A percentile compares a stretch with the other conserved stretches of the same genome.
phyloP scores from a whole-genome alignment of 495 filamentous ascomycete genomes.

The Platismatia glauca region DNA sequence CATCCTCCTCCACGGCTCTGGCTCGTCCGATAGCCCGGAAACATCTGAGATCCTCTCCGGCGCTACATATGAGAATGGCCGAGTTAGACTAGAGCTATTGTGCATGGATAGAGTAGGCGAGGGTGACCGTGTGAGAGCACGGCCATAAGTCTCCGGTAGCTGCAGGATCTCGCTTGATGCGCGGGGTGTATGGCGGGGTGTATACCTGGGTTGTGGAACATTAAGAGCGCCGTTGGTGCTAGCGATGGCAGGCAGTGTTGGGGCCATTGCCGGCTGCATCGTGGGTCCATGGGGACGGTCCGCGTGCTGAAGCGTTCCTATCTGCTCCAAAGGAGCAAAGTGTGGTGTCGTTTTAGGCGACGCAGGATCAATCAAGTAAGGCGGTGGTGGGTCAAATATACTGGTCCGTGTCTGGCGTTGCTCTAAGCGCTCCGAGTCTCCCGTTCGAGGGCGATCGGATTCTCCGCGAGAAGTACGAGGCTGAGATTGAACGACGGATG shows the following conservation, averaged over 20 bases:
- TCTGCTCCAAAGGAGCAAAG: constrained; percentile 14
- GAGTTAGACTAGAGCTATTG: constrained; percentile 8
- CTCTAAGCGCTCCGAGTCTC: background rate
- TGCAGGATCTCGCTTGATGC: constrained; percentile 11
- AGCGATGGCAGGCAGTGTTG: background rate
- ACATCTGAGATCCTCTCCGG: constrained; percentile 13
- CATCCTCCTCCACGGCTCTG: constrained; percentile 10
- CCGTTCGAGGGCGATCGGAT: background rate
- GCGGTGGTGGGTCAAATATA: constrained; percentile 11
- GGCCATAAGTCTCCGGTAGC: constrained; percentile 1
- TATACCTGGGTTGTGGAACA: background rate
- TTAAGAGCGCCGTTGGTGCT: background rate
- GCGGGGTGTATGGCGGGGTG: constrained; percentile 6
- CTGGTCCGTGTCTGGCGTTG: constrained; percentile 5
- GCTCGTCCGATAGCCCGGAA: constrained; percentile 5
- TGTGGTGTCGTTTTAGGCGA: constrained; percentile 9
- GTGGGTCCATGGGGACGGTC: constrained; percentile 4
- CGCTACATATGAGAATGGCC: constrained; percentile 8
- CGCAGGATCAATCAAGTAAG: constrained; percentile 7
- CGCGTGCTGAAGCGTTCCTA: constrained; percentile 10
- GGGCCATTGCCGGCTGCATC: constrained; percentile 5
- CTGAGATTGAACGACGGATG: constrained; percentile 12
- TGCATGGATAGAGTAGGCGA: constrained; percentile 15
- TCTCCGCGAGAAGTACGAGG: background rate
- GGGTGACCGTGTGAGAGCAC: background rate